Evolutionary conservation across 768 basidiomycete species (phyloP), one percentile per base, ranked within the genome.

Genomic region (Gloeopeniophorella convolvens): DNA sequence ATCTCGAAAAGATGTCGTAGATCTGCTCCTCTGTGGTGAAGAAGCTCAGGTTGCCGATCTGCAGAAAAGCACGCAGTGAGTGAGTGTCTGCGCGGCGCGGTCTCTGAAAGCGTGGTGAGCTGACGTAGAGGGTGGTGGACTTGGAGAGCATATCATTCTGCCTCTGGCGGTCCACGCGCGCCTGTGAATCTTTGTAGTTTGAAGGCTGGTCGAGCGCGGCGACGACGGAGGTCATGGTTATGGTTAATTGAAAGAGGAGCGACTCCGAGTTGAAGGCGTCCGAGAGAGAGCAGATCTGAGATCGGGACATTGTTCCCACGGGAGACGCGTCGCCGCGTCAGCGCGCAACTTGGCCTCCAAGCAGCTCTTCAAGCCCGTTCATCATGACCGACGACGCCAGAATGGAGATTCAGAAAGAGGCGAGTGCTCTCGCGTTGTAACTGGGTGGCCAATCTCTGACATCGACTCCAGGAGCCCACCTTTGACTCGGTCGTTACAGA

Each of bases 1-100:
- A 91, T 80, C 92, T 92, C 60, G 84, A 78, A 70, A 92, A 95
- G 44, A 94, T 70, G 68, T 91, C 90, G 68, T 89, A 89, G 68
- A 93, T 96, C 69, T 96, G 92, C 69, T 94, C 89, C 72, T 95
- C 92, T 43, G 91, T 95, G 23, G 90, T 93, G 71, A 84, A 93
- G 68, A 92, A 92, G 71, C 89, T 91, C 69, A 92, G 73, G 67
- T 92, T 92, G 70, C 90, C 90, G 67, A 91, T 81, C 89, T 90
- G 63, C 55, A 50, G 37, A 35, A 34, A 15, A 27, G 15, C 8
- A 15, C 34, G 10, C 20, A 23, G 10, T 16, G 15, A 9, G 15
- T 24, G n/a, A 11, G 21, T 13, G 37, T n/a, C n/a, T n/a, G n/a
- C n/a, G n/a, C n/a, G n/a, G n/a, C n/a, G n/a, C n/a, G n/a, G n/a